Evolutionary conservation across 2,329 filamentous ascomycete genomes (phyloP), one percentile per base, ranked within the genome.

Genomic region (Penicillium sp.): DNA sequence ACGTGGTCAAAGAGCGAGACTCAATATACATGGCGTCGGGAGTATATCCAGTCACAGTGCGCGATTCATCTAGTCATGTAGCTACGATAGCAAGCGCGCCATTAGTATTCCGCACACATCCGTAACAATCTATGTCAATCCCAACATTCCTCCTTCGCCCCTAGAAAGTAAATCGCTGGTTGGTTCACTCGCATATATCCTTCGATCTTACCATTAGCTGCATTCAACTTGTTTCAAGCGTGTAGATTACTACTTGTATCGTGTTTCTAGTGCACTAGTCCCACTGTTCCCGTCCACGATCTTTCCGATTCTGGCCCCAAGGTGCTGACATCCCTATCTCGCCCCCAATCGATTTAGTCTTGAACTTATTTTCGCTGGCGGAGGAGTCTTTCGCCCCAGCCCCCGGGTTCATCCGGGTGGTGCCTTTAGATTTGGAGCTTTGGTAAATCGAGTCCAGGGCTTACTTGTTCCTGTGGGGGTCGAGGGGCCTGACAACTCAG

Each of bases 301-400:
- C 35, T 48, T 41, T 16, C 27, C 14, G 33, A 41, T 35, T 48
- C 16, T 49, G 46, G 52, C 52, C 46, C 52, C 52, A 55, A 55
- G 16, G 52, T 55, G 52, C 52, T 55, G 52, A 55, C 52, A 48
- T 55, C 27, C 29, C 29, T 41, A 35, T 27, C 16, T 21, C 9
- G 19, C 33, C 24, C 27, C 22, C 33, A 33, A 41, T 41, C 5
- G n/a, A 33, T 22, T 37, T 26, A 22, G 7, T 37, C 21, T 21
- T 35, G n/a, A 31, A 6, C 48, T 41, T 24, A 43, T 43, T 51
- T 43, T 19, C 22, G 16, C 48, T 13, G n/a, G 22, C 11, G 10
- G 24, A 19, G 13, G 39, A 45, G 16, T 46, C 16, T 21, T 16
- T 43, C 33, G 35, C 48, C 35, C 35, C 48, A 29, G 11, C 48